Percentiles rank a stretch among this genome's conserved stretches.
Evolutionary conservation across 352 stramenopile genomes (phyloP).

Genomic region (Thraustochytrium striatum): DNA sequence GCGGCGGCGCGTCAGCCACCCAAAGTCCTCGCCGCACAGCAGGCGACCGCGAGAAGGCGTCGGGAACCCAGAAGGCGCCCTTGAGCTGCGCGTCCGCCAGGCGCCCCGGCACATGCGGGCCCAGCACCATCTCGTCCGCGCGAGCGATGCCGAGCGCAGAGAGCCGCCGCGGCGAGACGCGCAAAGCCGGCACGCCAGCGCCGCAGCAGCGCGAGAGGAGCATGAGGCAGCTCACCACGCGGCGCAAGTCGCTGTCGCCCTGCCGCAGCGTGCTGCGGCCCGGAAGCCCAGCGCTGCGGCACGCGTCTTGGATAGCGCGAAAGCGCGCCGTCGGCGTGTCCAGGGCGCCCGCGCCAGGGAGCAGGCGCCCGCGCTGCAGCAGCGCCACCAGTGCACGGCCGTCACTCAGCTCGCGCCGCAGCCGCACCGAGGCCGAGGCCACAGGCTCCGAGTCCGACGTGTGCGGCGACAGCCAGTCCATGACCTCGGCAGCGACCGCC

Average conservation of each 20-base stretch:
- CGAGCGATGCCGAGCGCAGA: not conserved
- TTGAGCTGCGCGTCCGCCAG: slow-evolving; percentile 23
- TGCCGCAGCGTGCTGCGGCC: not conserved
- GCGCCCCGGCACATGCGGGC: not conserved
- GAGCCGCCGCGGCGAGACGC: not conserved
- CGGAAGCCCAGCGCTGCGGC: not conserved
- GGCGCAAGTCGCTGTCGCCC: not conserved
- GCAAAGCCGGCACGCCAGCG: not conserved
- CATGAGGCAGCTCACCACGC: slow-evolving; percentile 19
- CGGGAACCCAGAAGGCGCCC: slow-evolving; percentile 35
- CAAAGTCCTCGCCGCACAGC: not conserved
- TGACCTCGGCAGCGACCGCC: not conserved
- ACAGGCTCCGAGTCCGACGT: not conserved
- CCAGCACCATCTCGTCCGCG: not conserved
- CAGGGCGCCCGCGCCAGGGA: not conserved
- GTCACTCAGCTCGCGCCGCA: not conserved
- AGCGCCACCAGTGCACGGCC: not conserved
- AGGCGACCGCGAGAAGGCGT: slow-evolving; percentile 5
- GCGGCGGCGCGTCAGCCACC: not conserved
- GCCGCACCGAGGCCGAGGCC: not conserved
- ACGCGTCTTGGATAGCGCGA: not conserved
- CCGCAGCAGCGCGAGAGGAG: slow-evolving; percentile 2
- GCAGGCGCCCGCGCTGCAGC: not conserved
- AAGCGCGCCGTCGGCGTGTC: not conserved
- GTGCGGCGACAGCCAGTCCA: slow-evolving; percentile 1